phyloP scores from a whole-genome alignment of 345 rosid genomes.

The Zanthoxylum bungeanum region DNA sequence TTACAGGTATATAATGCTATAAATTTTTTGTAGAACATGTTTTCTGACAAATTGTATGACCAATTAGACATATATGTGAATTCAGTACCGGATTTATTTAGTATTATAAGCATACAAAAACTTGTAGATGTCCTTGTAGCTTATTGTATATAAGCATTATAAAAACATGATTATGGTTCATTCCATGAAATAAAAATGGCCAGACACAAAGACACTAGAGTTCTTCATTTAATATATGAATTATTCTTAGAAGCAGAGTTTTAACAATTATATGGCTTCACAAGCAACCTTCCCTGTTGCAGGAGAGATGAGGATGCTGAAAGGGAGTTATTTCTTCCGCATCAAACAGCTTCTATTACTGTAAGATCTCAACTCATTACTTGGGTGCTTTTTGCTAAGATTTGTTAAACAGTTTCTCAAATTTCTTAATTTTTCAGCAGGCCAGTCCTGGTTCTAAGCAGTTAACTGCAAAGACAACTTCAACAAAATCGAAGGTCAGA shows the following conservation, averaged over 20 bases:
- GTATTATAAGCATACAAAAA: background rate
- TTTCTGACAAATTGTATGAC: background rate
- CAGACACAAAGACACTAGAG: too few species aligned
- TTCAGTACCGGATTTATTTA: background rate
- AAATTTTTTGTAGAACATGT: background rate
- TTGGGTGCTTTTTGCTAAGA: background rate
- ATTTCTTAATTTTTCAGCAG: slow-evolving; percentile 18
- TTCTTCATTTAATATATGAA: background rate
- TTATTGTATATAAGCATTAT: background rate
- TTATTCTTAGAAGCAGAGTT: slow-evolving; percentile 1
- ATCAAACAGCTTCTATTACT: slow-evolving; percentile 9
- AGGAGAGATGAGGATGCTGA: slow-evolving; percentile 54
- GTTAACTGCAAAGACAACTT: slow-evolving; percentile 18
- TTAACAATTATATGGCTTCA: background rate
- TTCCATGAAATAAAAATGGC: background rate
- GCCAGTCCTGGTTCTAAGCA: slow-evolving; percentile 23
- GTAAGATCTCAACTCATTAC: slow-evolving; percentile 25
- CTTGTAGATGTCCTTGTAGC: background rate
- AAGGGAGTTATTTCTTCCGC: slow-evolving; percentile 40
- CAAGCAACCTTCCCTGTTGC: slow-evolving; percentile 19
- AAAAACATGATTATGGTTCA: background rate
- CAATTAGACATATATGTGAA: background rate
- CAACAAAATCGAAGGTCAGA: slow-evolving; percentile 32
- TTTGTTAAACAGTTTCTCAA: slow-evolving; percentile 4
- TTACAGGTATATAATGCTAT: slow-evolving; percentile 35